Evolutionary conservation across 257 asterid genomes (phyloP).

Genomic region (Leptodermis oblonga): DNA sequence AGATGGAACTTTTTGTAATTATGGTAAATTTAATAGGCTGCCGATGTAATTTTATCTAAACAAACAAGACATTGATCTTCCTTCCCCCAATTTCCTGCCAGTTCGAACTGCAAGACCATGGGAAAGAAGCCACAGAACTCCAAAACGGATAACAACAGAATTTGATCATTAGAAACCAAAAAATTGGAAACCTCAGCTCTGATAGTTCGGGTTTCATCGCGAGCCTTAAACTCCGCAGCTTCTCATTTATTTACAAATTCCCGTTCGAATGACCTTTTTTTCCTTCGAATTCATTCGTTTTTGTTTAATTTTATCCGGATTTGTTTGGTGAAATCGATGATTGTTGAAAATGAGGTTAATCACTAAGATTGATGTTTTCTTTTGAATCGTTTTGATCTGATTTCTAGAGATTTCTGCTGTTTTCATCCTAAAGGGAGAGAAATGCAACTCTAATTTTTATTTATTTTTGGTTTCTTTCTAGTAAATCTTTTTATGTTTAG

Average conservation of each 20-base stretch:
- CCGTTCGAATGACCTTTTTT: neutral
- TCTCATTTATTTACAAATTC: neutral
- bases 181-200: neutral
- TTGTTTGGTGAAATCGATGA: neutral
- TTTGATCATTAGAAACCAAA: neutral
- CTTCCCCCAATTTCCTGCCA: neutral
- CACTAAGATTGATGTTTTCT: neutral
- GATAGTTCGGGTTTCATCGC: neutral
- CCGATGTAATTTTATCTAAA: neutral
- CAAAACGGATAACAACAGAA: neutral
- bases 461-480: neutral
- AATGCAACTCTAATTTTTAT: neutral
- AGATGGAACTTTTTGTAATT: neutral
- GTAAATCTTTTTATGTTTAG: neutral
- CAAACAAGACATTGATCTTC: neutral
- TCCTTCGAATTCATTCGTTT: neutral
- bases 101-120: neutral
- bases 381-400: neutral
- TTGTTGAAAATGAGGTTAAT: neutral
- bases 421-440: neutral
- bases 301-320: neutral
- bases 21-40: neutral
- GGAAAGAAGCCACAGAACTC: conserved; percentile 1
- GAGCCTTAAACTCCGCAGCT: neutral
- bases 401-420: neutral